Percentiles rank a stretch among this genome's conserved stretches.
Conservation (phyloP, 1,284 basidiomycete species). For the Rhodotorula sp. region DNA sequence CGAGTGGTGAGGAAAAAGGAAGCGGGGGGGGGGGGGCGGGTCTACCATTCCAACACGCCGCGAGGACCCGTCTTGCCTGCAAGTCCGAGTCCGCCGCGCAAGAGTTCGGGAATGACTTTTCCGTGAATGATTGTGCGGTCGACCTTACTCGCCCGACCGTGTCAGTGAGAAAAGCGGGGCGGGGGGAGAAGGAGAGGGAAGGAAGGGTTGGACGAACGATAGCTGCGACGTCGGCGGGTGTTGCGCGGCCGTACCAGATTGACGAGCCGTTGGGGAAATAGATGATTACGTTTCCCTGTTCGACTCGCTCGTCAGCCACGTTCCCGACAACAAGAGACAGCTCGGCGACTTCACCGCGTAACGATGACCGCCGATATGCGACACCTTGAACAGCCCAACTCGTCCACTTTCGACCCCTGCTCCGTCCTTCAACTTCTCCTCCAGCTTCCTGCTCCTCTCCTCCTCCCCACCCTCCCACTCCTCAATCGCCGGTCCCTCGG, state of each 20-base stretch:
- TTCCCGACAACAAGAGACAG: not conserved
- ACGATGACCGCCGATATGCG: constrained; percentile 60
- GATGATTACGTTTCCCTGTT: constrained; percentile 79
- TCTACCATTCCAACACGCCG: constrained; percentile 36
- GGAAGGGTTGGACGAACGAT: constrained; percentile 59
- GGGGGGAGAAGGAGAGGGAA: not conserved
- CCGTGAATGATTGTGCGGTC: constrained; percentile 80
- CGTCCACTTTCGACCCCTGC: constrained; percentile 52
- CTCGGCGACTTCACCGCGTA: too few species aligned
- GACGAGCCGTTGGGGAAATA: constrained; percentile 66
- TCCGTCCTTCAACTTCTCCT: constrained; percentile 55
- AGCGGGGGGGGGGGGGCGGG: not conserved
- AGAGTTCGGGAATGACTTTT: constrained; percentile 72
- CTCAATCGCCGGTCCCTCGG: constrained; percentile 51
- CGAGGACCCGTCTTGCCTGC: constrained; percentile 23
- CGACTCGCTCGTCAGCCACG: too few species aligned
- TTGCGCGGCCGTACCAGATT: constrained; percentile 91
- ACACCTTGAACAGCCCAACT: constrained; percentile 77
- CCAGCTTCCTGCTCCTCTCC: constrained; percentile 54
- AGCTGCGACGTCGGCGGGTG: constrained; percentile 78
- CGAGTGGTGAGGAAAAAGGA: not conserved
- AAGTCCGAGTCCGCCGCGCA: constrained; percentile 64
- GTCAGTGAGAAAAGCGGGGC: not conserved
- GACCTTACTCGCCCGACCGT: constrained; percentile 13
- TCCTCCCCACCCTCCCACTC: constrained; percentile 57